phyloP scores from a whole-genome alignment of 805 yeast genomes.

The Ogataea paraovalis region DNA sequence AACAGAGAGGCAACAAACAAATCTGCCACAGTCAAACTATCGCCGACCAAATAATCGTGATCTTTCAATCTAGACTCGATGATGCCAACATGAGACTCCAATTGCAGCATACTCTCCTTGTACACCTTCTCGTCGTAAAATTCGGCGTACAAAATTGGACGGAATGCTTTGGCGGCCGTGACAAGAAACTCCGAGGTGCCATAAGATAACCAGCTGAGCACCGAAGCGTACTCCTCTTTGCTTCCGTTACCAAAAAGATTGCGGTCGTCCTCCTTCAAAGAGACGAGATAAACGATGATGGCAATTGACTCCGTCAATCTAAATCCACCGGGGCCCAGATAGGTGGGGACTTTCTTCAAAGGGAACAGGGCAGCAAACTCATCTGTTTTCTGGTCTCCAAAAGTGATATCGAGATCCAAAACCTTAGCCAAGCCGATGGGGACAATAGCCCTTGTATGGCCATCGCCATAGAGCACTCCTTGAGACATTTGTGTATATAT shows the following conservation, averaged over 20 bases:
- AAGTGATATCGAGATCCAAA: slow-evolving; percentile 53
- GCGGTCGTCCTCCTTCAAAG: slow-evolving; percentile 36
- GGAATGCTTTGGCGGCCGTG: slow-evolving; percentile 45
- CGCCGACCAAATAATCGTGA: slow-evolving; percentile 45
- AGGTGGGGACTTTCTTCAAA: slow-evolving; percentile 61
- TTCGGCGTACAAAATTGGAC: slow-evolving; percentile 55
- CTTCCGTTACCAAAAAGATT: slow-evolving; percentile 57
- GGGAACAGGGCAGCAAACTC: slow-evolving; percentile 55
- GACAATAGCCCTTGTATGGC: slow-evolving; percentile 29
- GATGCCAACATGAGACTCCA: slow-evolving; percentile 37
- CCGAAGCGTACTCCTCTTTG: slow-evolving; percentile 58
- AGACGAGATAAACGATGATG: slow-evolving; percentile 47
- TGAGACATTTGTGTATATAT: no score
- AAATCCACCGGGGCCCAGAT: slow-evolving; percentile 65
- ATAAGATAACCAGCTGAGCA: slow-evolving; percentile 76
- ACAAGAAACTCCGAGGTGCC: slow-evolving; percentile 63
- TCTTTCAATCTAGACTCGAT: slow-evolving; percentile 52
- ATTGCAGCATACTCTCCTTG: slow-evolving; percentile 30
- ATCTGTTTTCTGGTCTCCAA: slow-evolving; percentile 16
- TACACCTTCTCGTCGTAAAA: slow-evolving; percentile 74
- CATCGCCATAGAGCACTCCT: slow-evolving; percentile 32
- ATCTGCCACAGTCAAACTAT: slow-evolving; percentile 44
- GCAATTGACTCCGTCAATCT: slow-evolving; percentile 70
- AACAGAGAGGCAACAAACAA: slow-evolving; percentile 39
- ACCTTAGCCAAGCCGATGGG: slow-evolving; percentile 46